Evolutionary conservation across 2,329 filamentous ascomycete species (phyloP).

Genomic region (Aspergillus hiratsukae): DNA sequence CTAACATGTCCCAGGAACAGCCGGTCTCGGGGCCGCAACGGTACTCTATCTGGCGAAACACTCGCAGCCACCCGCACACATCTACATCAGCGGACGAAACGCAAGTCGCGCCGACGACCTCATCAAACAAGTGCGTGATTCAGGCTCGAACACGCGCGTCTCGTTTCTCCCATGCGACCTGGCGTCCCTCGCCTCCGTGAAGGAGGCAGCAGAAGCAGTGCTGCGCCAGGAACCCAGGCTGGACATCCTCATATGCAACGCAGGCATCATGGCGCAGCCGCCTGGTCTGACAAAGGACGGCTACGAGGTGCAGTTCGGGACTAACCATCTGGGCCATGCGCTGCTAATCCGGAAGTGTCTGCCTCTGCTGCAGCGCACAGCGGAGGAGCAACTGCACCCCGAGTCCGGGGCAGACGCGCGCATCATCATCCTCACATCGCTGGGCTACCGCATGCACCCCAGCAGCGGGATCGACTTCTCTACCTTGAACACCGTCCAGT

Average conservation of each 20-base stretch:
- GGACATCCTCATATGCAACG: constrained; percentile 46
- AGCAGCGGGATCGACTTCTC: constrained; percentile 12
- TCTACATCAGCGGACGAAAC: constrained; percentile 33
- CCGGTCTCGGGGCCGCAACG: constrained; percentile 42
- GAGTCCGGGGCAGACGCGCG: constrained; percentile 1
- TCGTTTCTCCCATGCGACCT: constrained; percentile 45
- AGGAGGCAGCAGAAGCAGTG: constrained; percentile 39
- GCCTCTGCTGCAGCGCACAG: constrained; percentile 7
- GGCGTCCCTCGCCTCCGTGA: constrained; percentile 41
- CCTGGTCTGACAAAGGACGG: constrained; percentile 17
- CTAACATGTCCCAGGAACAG: constrained; percentile 18
- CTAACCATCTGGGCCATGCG: background rate
- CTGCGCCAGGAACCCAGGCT: constrained; percentile 30
- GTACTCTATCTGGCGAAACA: constrained; percentile 39
- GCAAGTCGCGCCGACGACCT: constrained; percentile 29
- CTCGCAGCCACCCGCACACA: constrained; percentile 25
- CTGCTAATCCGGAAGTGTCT: constrained; percentile 7
- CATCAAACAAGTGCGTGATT: constrained; percentile 34
- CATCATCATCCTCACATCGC: constrained; percentile 9
- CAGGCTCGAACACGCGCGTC: constrained; percentile 19
- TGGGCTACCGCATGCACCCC: constrained; percentile 1
- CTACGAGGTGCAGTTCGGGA: too few relatives aligned
- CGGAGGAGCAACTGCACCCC: background rate
- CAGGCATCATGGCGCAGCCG: constrained; percentile 42
- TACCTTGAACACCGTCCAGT: constrained; percentile 7